phyloP scores from a whole-genome alignment of 306 rosid genomes.

The Prunus davidiana region DNA sequence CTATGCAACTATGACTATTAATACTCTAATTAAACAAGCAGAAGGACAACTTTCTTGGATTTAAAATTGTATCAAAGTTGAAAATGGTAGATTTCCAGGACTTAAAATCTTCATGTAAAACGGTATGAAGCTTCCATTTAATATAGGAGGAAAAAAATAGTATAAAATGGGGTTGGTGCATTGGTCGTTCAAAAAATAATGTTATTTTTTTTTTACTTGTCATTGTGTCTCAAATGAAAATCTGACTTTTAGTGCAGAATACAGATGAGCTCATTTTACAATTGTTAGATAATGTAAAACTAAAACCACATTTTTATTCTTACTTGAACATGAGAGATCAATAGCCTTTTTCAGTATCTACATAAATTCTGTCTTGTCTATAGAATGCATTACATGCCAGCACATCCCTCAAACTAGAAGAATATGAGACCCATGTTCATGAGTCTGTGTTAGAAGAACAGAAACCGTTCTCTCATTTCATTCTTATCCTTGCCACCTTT shows the following conservation, averaged over 20 bases:
- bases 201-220: not conserved
- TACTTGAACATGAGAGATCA: not conserved
- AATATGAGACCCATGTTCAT: not conserved
- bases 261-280: constrained; percentile 43
- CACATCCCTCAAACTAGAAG: constrained; percentile 5
- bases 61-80: constrained; percentile 6
- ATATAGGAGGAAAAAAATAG: not conserved
- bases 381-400: constrained; percentile 17
- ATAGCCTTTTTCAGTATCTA: constrained; percentile 19
- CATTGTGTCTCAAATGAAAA: constrained; percentile 24
- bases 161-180: not conserved
- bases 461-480: not conserved
- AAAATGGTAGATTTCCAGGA: constrained; percentile 9
- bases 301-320: not conserved
- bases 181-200: not conserved
- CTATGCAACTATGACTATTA: constrained; percentile 3
- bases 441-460: not conserved
- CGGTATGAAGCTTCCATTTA: constrained; percentile 14
- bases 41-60: not conserved
- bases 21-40: constrained; percentile 25
- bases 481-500: not conserved
- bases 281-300: constrained; percentile 41
- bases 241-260: constrained; percentile 46
- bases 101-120: constrained; percentile 8
- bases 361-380: constrained; percentile 28